These are phyloP conservation scores for Anaeromyces robustus DNA, from an alignment of 192 early-diverging fungal genomes.

Conservation along the genomic window DNA sequence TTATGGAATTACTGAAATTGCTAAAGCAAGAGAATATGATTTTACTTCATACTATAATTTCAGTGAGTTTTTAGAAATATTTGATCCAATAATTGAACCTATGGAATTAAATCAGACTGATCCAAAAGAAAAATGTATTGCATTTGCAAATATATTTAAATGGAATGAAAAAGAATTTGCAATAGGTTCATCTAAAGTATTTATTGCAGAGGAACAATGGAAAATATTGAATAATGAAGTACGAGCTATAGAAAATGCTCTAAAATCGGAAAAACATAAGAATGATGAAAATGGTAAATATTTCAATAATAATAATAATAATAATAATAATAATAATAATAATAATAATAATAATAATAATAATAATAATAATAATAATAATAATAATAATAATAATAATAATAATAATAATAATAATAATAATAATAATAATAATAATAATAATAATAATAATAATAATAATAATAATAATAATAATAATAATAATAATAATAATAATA, in stretches of 20 bases:
- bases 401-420: no score
- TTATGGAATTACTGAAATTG: background rate
- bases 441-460: background rate
- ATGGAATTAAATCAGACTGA: background rate
- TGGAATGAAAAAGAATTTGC: background rate
- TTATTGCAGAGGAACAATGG: background rate
- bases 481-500: no score
- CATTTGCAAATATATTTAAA: background rate
- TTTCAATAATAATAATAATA: no score
- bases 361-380: no score
- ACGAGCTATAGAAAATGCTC: background rate
- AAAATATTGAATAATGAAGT: background rate
- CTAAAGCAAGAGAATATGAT: background rate
- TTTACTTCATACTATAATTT: background rate
- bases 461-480: background rate
- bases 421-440: no score
- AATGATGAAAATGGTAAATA: background rate
- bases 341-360: no score
- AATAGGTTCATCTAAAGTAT: background rate
- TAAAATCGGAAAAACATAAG: background rate
- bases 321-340: no score
- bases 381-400: no score
- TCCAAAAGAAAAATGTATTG: background rate
- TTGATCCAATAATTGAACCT: background rate
- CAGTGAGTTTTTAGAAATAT: background rate